Conservation (phyloP, 345 rosid species). For the Eucalyptus guilfoylei region DNA sequence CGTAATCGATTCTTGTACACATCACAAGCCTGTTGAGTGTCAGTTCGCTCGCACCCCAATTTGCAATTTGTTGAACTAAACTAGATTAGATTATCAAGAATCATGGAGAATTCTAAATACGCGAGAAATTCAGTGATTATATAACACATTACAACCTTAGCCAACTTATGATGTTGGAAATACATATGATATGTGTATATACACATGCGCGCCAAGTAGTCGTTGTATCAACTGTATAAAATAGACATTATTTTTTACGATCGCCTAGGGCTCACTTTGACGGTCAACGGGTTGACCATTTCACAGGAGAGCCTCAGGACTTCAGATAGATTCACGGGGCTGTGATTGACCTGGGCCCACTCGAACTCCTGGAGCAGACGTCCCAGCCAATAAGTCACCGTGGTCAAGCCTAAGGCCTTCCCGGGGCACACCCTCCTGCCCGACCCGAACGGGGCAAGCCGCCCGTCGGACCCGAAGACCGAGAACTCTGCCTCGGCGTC, state of each 20-base stretch:
- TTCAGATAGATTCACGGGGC: constrained; percentile 31
- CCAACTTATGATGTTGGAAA: not conserved
- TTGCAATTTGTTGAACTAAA: not conserved
- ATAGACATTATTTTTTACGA: not conserved
- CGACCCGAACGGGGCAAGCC: constrained; percentile 54
- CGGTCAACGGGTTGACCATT: constrained; percentile 33
- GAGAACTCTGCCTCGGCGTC: constrained; percentile 12
- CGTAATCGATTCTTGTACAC: not conserved
- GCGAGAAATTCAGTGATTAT: not conserved
- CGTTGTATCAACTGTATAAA: not conserved
- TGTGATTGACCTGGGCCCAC: constrained; percentile 14
- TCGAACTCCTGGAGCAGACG: constrained; percentile 28
- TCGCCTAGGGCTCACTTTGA: constrained; percentile 15
- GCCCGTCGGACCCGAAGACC: constrained; percentile 21
- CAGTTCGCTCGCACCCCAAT: not conserved
- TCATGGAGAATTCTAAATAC: not conserved
- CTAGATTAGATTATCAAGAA: not conserved
- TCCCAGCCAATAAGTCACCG: constrained; percentile 30
- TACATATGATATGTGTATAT: not conserved
- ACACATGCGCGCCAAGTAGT: not conserved
- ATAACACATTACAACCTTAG: not conserved
- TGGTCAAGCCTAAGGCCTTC: constrained; percentile 29
- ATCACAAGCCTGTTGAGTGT: not conserved
- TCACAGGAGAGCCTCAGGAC: constrained; percentile 33
- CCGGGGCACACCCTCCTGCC: constrained; percentile 49